Conservation (phyloP, 2,329 filamentous ascomycete species). For the Pestalotiopsis fici region DNA sequence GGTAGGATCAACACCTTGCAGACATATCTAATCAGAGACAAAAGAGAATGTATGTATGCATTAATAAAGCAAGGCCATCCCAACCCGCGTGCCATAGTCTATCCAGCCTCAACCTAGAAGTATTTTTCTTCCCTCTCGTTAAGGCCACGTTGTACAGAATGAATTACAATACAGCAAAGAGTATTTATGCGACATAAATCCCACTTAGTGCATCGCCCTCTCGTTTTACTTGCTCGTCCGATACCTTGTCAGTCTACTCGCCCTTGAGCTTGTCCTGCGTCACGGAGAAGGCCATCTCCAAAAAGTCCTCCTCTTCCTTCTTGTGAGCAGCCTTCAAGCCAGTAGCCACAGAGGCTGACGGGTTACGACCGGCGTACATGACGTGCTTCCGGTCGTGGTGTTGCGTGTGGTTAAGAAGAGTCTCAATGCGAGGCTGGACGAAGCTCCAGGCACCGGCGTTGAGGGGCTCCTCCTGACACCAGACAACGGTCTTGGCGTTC, state of each 20-base stretch:
- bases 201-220: constrained; percentile 16
- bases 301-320: constrained; percentile 89
- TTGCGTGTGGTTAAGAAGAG: constrained; percentile 87
- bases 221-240: neutral
- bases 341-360: constrained; percentile 90
- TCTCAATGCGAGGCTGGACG: constrained; percentile 97
- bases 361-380: constrained; percentile 94
- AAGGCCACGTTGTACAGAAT: constrained; percentile 29
- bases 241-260: constrained; percentile 43
- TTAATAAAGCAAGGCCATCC: constrained; percentile 18
- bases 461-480: constrained; percentile 95
- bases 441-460: constrained; percentile 98
- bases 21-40: neutral
- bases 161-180: constrained; percentile 28
- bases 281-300: constrained; percentile 65
- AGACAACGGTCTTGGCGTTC: constrained; percentile 96
- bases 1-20: neutral
- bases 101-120: constrained; percentile 23
- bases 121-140: constrained; percentile 11
- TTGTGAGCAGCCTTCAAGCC: constrained; percentile 85
- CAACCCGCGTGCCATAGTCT: constrained; percentile 20
- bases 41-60: constrained; percentile 20
- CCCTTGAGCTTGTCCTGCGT: constrained; percentile 72
- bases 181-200: constrained; percentile 16
- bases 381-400: constrained; percentile 94